Base-by-base conservation (phyloP, 2,329 filamentous ascomycete species). In the Curvularia lunata region DNA sequence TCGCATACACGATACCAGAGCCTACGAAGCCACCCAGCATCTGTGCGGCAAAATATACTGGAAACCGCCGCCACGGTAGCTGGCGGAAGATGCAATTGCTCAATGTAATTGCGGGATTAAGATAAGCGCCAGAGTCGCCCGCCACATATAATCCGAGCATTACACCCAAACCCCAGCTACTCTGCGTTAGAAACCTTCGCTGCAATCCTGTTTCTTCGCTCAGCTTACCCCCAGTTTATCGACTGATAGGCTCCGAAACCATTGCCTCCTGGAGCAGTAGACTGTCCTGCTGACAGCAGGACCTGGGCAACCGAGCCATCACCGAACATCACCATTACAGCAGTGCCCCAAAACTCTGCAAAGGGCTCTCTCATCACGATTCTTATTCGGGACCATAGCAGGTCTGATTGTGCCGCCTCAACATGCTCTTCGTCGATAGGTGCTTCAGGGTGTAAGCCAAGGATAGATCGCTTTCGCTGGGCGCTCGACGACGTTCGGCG, bases 11-110 rank as follows among this genome's bases (percentile, higher is more conserved):
- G 25, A 81, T 73, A 4, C 73, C 78, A 1, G 79, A 75, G 16
- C 83, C 89, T 2, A 80, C 77, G 78, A 91, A 89, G 40, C 85
- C 88, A 3, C 89, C 89, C 0, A 91, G 81, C 4, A 88, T 66
- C 69, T 91, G 89, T 0, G 88, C 85, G 1, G 87, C 54, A 37
- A 85, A 79, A 74, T 91, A 91, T n/a, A 88, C 75, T 1, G 88
- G 88, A 61, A 91, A 86, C 38, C 88, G 86, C 43, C 85, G 82
- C 86, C 88, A 91, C 5, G 89, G 87, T 27, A 90, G 83, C 52
- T 85, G 84, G 52, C 89, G 86, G 73, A 84, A 89, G 47, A 91
- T 75, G 69, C 88, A 91, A 75, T 87, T 89, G 58, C 84, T 82
- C 27, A 91, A 81, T 1, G 88, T 91, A 16, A 91, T 84, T n/a